Conservation (phyloP, 139 green algal genomes). For the Yamagishiella unicocca region DNA sequence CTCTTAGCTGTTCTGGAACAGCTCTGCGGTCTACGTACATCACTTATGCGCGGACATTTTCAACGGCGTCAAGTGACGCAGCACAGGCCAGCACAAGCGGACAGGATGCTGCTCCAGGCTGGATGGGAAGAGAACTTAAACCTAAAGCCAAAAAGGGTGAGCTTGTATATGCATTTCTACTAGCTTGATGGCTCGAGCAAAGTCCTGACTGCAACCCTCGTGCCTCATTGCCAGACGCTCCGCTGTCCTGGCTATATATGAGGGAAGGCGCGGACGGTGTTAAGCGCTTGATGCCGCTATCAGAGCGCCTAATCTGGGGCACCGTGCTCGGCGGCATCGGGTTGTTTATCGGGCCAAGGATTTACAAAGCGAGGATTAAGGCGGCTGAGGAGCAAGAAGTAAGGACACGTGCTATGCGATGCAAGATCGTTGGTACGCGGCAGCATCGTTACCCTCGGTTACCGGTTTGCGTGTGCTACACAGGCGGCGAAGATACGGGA, state of each 20-base stretch:
- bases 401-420: no score
- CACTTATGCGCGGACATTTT: neutral
- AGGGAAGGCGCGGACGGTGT: constrained; percentile 70
- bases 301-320: constrained; percentile 88
- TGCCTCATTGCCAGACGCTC: neutral
- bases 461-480: neutral
- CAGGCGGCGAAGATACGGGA: constrained; percentile 19
- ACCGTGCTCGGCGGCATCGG: constrained; percentile 71
- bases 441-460: neutral
- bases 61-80: neutral
- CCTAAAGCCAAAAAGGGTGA: constrained; percentile 1
- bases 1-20: neutral
- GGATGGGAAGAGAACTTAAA: constrained; percentile 25
- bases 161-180: neutral
- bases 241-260: constrained; percentile 30
- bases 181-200: neutral
- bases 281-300: constrained; percentile 63
- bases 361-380: constrained; percentile 22
- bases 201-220: neutral
- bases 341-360: constrained; percentile 65
- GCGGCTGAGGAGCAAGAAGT: constrained; percentile 6
- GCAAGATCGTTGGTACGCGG: neutral
- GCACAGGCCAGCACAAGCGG: constrained; percentile 8
- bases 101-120: neutral
- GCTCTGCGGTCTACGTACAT: neutral